Evolutionary conservation across 2,329 filamentous ascomycete species (phyloP), one percentile per base, ranked within the genome.

Genomic region (Exophiala sideris): DNA sequence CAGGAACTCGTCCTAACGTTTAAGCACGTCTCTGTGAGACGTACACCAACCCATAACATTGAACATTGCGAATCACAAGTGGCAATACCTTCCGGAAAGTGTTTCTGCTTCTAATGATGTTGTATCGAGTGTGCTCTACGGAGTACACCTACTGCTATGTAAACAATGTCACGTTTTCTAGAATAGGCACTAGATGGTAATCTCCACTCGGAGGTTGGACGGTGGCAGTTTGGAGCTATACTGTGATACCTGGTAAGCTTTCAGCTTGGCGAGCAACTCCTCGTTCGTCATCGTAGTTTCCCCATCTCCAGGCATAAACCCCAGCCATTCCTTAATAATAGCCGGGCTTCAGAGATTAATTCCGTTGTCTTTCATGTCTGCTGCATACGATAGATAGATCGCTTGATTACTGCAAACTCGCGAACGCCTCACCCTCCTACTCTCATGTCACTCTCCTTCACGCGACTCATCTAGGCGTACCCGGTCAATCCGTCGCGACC

Each of bases 211-310:
- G 24, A 5, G 24, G 24, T 29, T 29, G 24, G 24, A 29, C 24
- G 5, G 24, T 29, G 24, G 24, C 24, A 29, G 5, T 5, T 29
- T 29, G 24, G 24, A 29, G 24, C 24, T 29, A 29, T 29, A 29
- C 24, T 8, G 5, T 8, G 7, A 5, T 29, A 8, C 2, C 24
- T 29, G 24, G 24, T 8, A 29, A 29, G 24, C 24, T 29, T 29
- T 29, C 24, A 29, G 24, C 48, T 51, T 50, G 52, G 52, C 52
- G 38, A 18, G 33, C 36, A 48, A 40, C 34, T 49, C 47, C 34
- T 48, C 51, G 48, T 52, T 55, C 56, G 56, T 58, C 56, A 58
- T 58, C 45, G 56, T 48, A 40, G 47, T 50, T 36, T 46, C 45
- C n/a, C 44, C 24, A 20, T 20, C 33, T 29, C 29, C 42, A n/a